Base-by-base conservation (phyloP, 805 yeast genomes). In the Crinitomyces ghanaensis region DNA sequence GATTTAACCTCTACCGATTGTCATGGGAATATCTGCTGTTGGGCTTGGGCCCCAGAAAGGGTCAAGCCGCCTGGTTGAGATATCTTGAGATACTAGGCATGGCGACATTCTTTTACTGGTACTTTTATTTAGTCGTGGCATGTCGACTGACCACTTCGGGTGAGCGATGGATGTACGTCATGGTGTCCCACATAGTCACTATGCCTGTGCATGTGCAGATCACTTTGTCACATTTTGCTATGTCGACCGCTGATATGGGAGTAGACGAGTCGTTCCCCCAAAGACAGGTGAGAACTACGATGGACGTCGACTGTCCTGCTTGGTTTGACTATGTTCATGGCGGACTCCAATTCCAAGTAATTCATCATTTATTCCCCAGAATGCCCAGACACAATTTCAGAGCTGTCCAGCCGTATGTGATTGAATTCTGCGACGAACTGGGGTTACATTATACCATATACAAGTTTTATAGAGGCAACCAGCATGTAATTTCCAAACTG, bases 191-290 rank as follows among this genome's bases (percentile, higher is more conserved):
- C 47, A 50, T 82, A 6, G 68, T 81, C 8, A 80, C 95, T 2
- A 82, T 83, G 93, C 67, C 86, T 24, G 88, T 84, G n/a, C 95
- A 84, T 54, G 94, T 84, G 20, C 95, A 85, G 53, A 84, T 84
- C 56, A 82, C 93, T 0, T 64, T 84, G 27, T 76, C 86, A 9
- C 95, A 84, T 54, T 84, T 84, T 61, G 94, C 94, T 23, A 85
- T 84, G 93, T 80, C 93, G 1, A 85, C 95, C 0, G 68, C 91
- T 4, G 93, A 84, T 49, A 59, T 84, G 12, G 95, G 95, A 1
- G 68, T 72, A 6, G 68, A 77, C 27, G 95, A 84, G 53, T 67
- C 84, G 5, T 84, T 84, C 49, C 71, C 77, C 0, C 75, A 79
- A 39, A 68, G 91, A 42, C 95, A 84, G 57, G 51, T 84, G 2